Evolutionary conservation across 768 basidiomycete genomes (phyloP), one percentile per base, ranked within the genome.

Genomic region (Suillus placidus): DNA sequence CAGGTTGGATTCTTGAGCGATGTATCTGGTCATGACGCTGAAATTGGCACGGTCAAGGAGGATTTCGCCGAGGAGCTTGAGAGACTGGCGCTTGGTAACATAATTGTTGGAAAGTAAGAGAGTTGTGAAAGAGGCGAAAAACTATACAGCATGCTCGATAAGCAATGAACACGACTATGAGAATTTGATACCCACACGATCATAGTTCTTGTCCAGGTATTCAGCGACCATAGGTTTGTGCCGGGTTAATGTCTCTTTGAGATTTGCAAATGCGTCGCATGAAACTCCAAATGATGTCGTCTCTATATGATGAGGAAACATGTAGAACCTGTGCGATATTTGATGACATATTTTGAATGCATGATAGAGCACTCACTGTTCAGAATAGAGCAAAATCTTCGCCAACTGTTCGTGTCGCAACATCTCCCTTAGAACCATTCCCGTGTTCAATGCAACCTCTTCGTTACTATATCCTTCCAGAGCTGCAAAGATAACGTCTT

Each of bases 211-310:
- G 76, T 99, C 97, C 8, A 99, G 84, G 76, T 95, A 99, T 67
- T 93, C 90, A 0, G 97, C 96, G 1, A 99, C 97, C 94, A 99
- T 98, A 6, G 94, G 87, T 76, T 99, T 99, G 78, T 99, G 97
- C 68, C 94, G 86, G 32, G 97, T 99, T 43, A 99, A 82, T 6
- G 94, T 96, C 80, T 99, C 97, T 84, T 98, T 99, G 76, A 99
- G 85, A 76, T 97, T 99, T 18, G 94, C 93, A 72, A 97, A 97
- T 4, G 97, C 97, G 76, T 99, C 97, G 70, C 96, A 98, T 0
- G 97, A 98, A 67, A 98, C 94, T 9, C 97, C 97, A 73, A 99
- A 99, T 23, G 96, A 97, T 5, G 96, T 97, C 35, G 92, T 90
- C 80, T 99, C 97, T 72, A 99, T 98, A 78, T 95, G 96, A 73